Conservation (phyloP, 106 monocot genomes). For the Dendrobium nobile region DNA sequence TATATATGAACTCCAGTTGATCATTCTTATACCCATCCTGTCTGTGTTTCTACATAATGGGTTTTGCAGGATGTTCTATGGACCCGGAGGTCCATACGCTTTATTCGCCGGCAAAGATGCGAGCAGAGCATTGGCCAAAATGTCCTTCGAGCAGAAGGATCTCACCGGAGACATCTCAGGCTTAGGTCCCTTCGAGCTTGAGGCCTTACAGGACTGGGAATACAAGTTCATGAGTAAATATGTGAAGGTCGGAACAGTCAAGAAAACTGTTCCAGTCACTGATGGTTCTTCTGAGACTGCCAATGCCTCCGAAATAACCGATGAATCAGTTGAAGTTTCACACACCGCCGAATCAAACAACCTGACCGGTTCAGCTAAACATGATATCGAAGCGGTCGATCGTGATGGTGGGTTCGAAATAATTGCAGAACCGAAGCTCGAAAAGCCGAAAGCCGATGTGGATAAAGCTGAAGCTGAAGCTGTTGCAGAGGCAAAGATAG, state of each 20-base stretch:
- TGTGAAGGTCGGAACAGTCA: conserved; percentile 61
- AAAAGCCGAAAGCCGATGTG: neutral
- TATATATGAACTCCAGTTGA: neutral
- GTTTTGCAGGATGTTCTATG: conserved; percentile 67
- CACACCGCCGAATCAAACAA: conserved; percentile 4
- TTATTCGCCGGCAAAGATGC: conserved; percentile 85
- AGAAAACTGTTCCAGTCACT: conserved; percentile 18
- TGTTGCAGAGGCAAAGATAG: neutral
- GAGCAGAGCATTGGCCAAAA: conserved; percentile 81
- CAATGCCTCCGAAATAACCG: neutral
- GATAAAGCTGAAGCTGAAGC: neutral
- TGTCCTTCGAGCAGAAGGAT: conserved; percentile 78
- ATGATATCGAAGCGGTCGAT: neutral
- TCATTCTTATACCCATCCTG: neutral
- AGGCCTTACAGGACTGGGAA: conserved; percentile 80
- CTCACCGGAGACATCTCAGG: conserved; percentile 69
- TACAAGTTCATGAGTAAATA: conserved; percentile 86
- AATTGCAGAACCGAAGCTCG: neutral
- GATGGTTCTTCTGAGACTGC: conserved; percentile 2
- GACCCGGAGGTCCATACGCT: conserved; percentile 78
- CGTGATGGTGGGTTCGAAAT: neutral
- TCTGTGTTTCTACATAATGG: neutral
- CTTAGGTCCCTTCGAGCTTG: conserved; percentile 61
- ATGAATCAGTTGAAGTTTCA: neutral
- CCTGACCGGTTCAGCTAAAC: neutral